Base-by-base conservation (phyloP, 2,329 filamentous ascomycete species). In the Helminthosporium solani region DNA sequence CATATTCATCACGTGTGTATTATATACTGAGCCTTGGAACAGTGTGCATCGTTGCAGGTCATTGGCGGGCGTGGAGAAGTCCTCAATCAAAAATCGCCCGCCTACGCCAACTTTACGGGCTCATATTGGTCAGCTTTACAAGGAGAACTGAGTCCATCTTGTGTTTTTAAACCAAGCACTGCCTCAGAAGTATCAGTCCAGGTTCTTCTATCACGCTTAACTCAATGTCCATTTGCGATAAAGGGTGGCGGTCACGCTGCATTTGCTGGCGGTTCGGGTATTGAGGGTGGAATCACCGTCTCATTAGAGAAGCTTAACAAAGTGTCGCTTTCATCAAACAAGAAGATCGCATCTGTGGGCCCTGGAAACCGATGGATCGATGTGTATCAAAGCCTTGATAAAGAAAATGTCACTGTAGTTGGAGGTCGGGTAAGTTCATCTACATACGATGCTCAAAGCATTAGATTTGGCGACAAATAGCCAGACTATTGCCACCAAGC, bases 341-440 rank as follows among this genome's bases (percentile, higher is more conserved):
- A 57, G 33, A 56, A 54, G 25, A 53, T 46, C 23, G 62, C 58
- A 1, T 49, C 35, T 0, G 46, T 71, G n/a, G 64, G 56, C 3
- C 48, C 66, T 0, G 69, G 70, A 1, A 61, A 60, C 33, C 48
- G 48, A n/a, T 72, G 66, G 67, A 44, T 45, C 8, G 49, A 63
- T 9, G 58, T 71, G 0, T 71, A 68, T 36, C 49, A 39, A 0
- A 48, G 41, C 1, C 58, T 70, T 2, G 60, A 61, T 15, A 31
- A 45, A 11, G 35, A 61, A 5, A 48, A 49, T 12, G 44, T 67
- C 1, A 46, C 56, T 8, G 64, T 65, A 1, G 42, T 63, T 16
- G 67, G 67, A 15, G 65, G 67, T 2, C 56, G 66, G 5, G 58
- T 7, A 54, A 56, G 18, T 31, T 25, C 9, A 25, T 25, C 23